A percentile compares a stretch with the other conserved stretches of the same genome.
Evolutionary conservation across 139 green algal genomes (phyloP).

Genomic region (Edaphochlamys debaryana): DNA sequence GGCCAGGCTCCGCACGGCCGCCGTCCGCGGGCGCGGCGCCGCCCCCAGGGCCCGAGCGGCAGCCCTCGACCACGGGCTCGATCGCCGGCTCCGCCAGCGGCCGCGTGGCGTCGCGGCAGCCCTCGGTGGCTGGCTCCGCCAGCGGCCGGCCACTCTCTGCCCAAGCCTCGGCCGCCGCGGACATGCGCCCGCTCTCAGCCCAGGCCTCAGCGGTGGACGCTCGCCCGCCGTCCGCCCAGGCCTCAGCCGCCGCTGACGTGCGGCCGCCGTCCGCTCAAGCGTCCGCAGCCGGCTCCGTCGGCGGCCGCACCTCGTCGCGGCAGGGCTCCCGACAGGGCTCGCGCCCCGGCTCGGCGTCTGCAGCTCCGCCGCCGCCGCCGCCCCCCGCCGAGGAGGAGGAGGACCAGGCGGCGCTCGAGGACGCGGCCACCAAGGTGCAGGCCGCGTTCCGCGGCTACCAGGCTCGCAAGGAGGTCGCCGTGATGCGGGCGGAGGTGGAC

Average conservation of each 20-base stretch:
- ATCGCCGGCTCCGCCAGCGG: too few species aligned
- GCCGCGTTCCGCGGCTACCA: conserved; percentile 72
- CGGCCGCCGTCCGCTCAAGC: too few species aligned
- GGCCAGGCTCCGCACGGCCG: not conserved
- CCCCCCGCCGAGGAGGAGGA: not conserved
- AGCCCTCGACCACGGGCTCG: not conserved
- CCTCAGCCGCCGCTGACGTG: too few species aligned
- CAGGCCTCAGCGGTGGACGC: too few species aligned
- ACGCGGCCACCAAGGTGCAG: conserved; percentile 73
- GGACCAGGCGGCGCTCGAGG: conserved; percentile 2
- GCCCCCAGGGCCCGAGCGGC: not conserved
- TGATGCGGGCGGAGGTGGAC: conserved; percentile 28
- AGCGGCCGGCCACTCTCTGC: too few species aligned
- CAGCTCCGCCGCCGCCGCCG: not conserved
- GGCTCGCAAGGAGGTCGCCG: conserved; percentile 60
- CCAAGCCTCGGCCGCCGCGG: too few species aligned
- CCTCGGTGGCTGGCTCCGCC: not conserved
- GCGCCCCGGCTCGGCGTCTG: too few species aligned
- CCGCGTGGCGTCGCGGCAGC: not conserved
- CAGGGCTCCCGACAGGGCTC: too few species aligned
- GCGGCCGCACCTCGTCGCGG: not conserved
- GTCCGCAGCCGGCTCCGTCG: too few species aligned
- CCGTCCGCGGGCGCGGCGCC: not conserved
- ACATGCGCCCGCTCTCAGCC: too few species aligned
- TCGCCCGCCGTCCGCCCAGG: too few species aligned